Evolutionary conservation across 768 basidiomycete species (phyloP).

Genomic region (Lactifluus hygrophoroides): DNA sequence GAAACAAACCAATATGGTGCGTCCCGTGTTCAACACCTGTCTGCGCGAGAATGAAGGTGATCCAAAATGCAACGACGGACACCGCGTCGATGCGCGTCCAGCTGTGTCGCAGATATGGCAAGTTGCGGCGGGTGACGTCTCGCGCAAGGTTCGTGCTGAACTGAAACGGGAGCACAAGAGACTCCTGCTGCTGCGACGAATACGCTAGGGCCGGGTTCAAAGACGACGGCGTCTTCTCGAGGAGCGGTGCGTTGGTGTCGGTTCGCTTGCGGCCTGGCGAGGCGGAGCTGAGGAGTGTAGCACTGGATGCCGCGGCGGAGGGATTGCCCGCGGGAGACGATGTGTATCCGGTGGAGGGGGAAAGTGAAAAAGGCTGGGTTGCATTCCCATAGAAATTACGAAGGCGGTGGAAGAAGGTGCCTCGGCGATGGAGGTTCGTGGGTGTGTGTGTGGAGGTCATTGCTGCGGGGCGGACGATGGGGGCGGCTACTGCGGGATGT

Average conservation of each 20-base stretch:
- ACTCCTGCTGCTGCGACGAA: background rate
- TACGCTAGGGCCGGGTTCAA: background rate
- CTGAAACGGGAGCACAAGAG: conserved; percentile 45
- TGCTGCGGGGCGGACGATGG: background rate
- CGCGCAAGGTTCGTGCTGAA: conserved; percentile 48
- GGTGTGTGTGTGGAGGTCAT: conserved; percentile 23
- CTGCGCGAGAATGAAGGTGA: conserved; percentile 64
- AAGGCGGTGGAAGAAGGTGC: conserved; percentile 40
- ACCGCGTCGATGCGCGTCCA: conserved; percentile 89
- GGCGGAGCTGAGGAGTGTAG: conserved; percentile 5
- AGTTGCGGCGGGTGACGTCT: conserved; percentile 51
- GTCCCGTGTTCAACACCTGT: conserved; percentile 55
- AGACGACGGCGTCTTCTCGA: conserved; percentile 2
- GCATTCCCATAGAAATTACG: conserved; percentile 38
- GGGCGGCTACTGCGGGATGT: conserved; percentile 25
- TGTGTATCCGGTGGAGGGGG: conserved; percentile 10
- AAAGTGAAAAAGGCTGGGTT: conserved; percentile 47
- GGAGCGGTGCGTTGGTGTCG: conserved; percentile 1
- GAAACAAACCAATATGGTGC: conserved; percentile 77
- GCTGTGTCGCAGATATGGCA: conserved; percentile 87
- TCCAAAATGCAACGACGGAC: conserved; percentile 83
- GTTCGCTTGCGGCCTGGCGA: background rate
- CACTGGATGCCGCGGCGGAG: conserved; percentile 14
- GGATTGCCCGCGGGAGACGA: background rate
- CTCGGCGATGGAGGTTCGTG: conserved; percentile 36